These are phyloP conservation scores for Rhododendron vialii DNA, from an alignment of 148 eudicot species.

Conservation along the genomic window DNA sequence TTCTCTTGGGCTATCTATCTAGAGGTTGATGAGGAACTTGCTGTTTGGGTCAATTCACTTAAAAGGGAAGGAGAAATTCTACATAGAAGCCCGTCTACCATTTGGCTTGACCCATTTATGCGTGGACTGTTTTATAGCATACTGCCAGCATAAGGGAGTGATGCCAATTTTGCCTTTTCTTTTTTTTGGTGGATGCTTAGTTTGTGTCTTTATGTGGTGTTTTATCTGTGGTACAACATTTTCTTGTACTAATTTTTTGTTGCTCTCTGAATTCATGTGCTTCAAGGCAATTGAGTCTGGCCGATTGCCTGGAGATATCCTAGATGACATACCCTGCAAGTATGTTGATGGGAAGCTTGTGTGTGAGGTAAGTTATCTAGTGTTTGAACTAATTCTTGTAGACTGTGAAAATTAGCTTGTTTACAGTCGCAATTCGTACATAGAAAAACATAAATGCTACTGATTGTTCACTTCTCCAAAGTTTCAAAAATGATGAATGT, in stretches of 20 bases:
- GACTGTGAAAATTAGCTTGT: background rate
- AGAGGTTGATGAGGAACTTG: background rate
- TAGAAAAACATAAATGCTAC: background rate
- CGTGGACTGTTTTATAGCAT: background rate
- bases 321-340: constrained; percentile 94
- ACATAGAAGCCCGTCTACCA: background rate
- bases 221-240: background rate
- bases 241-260: background rate
- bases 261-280: background rate
- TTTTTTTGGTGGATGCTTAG: background rate
- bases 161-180: background rate
- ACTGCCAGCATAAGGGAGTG: background rate
- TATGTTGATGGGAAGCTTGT: constrained; percentile 58
- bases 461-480: background rate
- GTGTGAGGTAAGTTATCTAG: constrained; percentile 66
- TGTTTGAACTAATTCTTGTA: background rate
- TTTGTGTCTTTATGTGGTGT: background rate
- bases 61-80: background rate
- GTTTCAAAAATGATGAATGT: background rate
- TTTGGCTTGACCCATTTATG: background rate
- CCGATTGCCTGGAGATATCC: constrained; percentile 74
- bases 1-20: background rate
- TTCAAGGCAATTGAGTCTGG: constrained; percentile 91
- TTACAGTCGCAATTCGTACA: background rate
- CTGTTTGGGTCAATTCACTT: background rate